These are phyloP conservation scores for Rutstroemia sydowiana DNA, from an alignment of 2,329 filamentous ascomycete genomes.

Conservation along the genomic window DNA sequence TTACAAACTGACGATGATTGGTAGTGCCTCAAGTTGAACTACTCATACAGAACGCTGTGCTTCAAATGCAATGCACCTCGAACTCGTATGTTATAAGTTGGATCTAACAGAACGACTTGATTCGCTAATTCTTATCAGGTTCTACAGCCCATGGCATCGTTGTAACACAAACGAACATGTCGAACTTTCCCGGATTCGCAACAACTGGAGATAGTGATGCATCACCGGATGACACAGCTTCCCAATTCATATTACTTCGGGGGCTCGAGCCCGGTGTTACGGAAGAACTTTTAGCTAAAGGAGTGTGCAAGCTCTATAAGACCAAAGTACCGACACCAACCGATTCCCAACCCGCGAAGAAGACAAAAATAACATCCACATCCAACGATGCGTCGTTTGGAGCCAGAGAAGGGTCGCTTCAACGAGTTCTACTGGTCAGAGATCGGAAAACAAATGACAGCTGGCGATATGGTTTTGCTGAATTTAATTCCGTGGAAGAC, in stretches of 20 bases:
- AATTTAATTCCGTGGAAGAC: constrained; percentile 71
- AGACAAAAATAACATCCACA: constrained; percentile 46
- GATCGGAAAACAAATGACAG: constrained; percentile 65
- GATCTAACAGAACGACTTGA: not conserved
- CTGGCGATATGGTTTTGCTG: constrained; percentile 76
- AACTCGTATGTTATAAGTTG: constrained; percentile 36
- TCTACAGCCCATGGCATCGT: constrained; percentile 28
- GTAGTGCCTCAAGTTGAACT: constrained; percentile 51
- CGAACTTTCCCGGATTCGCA: constrained; percentile 34
- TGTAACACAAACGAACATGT: constrained; percentile 32
- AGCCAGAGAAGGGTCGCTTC: constrained; percentile 65
- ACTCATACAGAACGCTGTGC: constrained; percentile 46
- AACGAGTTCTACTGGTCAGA: constrained; percentile 69
- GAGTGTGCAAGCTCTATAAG: constrained; percentile 67
- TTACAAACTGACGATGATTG: constrained; percentile 11
- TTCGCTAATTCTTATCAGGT: constrained; percentile 26
- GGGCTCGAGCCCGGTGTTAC: constrained; percentile 63
- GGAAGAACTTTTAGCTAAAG: constrained; percentile 65
- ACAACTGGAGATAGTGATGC: constrained; percentile 49
- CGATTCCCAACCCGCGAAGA: constrained; percentile 27
- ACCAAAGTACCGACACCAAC: constrained; percentile 35
- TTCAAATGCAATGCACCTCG: constrained; percentile 50
- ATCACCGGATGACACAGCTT: constrained; percentile 42
- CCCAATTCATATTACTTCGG: constrained; percentile 70
- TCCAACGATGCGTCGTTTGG: constrained; percentile 46